Conservation (phyloP, 768 basidiomycete genomes). For the Boletus subparvulus region DNA sequence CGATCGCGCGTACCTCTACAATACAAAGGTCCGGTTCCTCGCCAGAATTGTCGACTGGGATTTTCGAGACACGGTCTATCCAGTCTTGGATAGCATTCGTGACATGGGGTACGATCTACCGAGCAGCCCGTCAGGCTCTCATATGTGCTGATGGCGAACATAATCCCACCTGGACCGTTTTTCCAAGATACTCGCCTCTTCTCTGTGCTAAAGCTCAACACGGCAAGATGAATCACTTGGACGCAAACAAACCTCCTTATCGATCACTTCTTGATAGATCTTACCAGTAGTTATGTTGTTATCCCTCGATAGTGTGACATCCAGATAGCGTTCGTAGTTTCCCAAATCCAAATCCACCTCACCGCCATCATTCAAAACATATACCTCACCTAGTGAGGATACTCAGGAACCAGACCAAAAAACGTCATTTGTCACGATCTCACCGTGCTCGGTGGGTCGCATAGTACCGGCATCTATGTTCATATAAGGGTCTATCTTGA, state of each 20-base stretch:
- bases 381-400: conserved; percentile 77
- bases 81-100: conserved; percentile 98
- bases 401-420: conserved; percentile 18
- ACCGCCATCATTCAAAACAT: conserved; percentile 96
- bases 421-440: conserved; percentile 29
- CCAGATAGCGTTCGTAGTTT: conserved; percentile 97
- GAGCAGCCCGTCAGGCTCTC: conserved; percentile 8
- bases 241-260: conserved; percentile 77
- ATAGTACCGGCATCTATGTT: conserved; percentile 99
- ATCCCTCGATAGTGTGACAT: conserved; percentile 89
- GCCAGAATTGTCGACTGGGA: conserved; percentile 92
- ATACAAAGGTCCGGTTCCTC: conserved; percentile 96
- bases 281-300: conserved; percentile 99
- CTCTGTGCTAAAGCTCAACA: conserved; percentile 43
- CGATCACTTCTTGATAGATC: conserved; percentile 95
- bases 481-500: conserved; percentile 99
- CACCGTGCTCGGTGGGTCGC: conserved; percentile 97
- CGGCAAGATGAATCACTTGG: not conserved
- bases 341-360: conserved; percentile 98
- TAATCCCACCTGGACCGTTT: conserved; percentile 83
- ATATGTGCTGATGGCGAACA: not conserved
- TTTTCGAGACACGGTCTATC: conserved; percentile 92
- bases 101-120: conserved; percentile 89
- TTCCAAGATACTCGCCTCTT: conserved; percentile 88
- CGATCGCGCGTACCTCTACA: conserved; percentile 69